These are phyloP conservation scores for Hymenoscyphus infarciens DNA, from an alignment of 2,329 filamentous ascomycete genomes.

Conservation along the genomic window DNA sequence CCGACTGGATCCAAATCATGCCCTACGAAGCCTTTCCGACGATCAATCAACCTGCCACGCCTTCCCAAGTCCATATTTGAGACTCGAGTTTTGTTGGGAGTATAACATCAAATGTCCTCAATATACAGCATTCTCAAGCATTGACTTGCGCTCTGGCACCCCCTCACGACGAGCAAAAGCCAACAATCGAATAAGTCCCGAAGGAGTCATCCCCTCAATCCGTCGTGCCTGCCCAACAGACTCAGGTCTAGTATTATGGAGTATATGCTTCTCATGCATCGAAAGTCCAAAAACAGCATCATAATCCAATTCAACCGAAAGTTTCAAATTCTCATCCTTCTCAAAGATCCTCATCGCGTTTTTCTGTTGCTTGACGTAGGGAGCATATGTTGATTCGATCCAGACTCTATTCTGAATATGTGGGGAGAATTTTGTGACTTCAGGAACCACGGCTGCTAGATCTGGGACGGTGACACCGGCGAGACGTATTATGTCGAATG, in stretches of 20 bases:
- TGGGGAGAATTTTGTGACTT: conserved; percentile 50
- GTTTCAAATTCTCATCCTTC: conserved; percentile 69
- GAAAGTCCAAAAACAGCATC: conserved; percentile 68
- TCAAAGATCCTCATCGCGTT: conserved; percentile 63
- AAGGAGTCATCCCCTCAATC: conserved; percentile 73
- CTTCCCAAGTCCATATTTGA: too few species aligned
- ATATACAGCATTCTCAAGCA: too few species aligned
- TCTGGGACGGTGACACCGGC: conserved; percentile 55
- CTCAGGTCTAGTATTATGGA: conserved; percentile 71
- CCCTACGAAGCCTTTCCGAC: too few species aligned
- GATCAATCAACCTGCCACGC: too few species aligned
- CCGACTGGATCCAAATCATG: too few species aligned
- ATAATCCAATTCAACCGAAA: conserved; percentile 78
- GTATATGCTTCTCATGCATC: conserved; percentile 69
- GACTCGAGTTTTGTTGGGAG: too few species aligned
- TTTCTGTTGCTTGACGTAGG: conserved; percentile 74
- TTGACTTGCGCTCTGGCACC: not conserved
- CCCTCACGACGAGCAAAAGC: conserved; percentile 30
- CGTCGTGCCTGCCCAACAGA: conserved; percentile 84
- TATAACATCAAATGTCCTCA: too few species aligned
- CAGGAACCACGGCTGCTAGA: conserved; percentile 56
- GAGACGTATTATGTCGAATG: conserved; percentile 75
- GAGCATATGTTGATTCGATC: conserved; percentile 82
- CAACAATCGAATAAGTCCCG: conserved; percentile 58
- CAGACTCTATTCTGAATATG: conserved; percentile 66